Percentiles rank a stretch among this genome's conserved stretches.
phyloP scores from a whole-genome alignment of 345 rosid genomes.

The Eucalyptus grandis region DNA sequence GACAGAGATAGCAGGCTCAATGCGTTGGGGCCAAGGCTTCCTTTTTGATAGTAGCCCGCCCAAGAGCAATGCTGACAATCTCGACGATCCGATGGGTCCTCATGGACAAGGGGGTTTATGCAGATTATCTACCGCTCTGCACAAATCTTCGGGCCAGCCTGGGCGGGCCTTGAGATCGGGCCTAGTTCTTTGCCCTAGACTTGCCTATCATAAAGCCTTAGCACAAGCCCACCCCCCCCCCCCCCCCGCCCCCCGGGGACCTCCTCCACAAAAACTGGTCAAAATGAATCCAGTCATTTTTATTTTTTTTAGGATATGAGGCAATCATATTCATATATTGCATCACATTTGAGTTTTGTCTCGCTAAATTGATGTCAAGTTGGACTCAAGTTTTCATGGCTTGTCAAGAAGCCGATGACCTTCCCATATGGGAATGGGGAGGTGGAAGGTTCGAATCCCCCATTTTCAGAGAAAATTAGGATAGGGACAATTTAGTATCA shows the following conservation, averaged over 20 bases:
- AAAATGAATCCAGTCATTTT: neutral
- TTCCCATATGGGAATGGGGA: too few relatives aligned
- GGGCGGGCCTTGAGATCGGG: neutral
- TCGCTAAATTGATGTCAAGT: accelerated
- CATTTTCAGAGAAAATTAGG: too few relatives aligned
- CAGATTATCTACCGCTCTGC: neutral
- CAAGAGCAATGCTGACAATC: neutral
- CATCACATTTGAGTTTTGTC: neutral
- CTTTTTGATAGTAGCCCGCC: neutral
- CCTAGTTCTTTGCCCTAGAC: neutral
- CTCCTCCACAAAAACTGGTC: neutral
- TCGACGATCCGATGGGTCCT: neutral
- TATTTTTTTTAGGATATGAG: neutral
- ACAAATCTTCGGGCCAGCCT: neutral
- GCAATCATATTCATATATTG: neutral
- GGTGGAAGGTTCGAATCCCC: too few relatives aligned
- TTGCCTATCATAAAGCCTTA: neutral
- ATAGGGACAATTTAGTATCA: too few relatives aligned
- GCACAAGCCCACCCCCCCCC: neutral
- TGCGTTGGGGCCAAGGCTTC: accelerated
- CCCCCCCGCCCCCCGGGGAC: too few relatives aligned
- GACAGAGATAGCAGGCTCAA: neutral
- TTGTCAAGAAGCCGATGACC: neutral
- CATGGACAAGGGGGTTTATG: neutral
- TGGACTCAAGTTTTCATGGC: neutral